phyloP scores from a whole-genome alignment of 768 basidiomycete species.

The Neoboletus subvelutipes region DNA sequence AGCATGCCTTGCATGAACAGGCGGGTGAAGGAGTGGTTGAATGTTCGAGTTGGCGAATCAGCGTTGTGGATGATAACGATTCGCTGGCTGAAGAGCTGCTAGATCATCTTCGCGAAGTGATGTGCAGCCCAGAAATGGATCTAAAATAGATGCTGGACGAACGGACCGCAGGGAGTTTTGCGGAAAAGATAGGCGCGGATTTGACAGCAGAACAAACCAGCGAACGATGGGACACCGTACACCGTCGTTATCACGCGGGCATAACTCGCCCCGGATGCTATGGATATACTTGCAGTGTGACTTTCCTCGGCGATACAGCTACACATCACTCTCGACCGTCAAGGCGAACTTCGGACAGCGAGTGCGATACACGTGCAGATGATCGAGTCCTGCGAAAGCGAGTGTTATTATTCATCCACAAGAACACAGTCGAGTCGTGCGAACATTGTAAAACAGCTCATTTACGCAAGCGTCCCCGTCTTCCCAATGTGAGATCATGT shows the following conservation, averaged over 20 bases:
- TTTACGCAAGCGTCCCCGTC: constrained; percentile 76
- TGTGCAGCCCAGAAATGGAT: constrained; percentile 18
- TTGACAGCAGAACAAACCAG: constrained; percentile 23
- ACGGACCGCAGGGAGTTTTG: constrained; percentile 15
- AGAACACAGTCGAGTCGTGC: constrained; percentile 29
- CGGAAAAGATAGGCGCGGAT: constrained; percentile 6
- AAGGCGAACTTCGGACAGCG: constrained; percentile 49
- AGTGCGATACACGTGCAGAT: constrained; percentile 67
- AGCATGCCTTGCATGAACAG: background rate
- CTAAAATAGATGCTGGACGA: constrained; percentile 21
- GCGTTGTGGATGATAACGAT: constrained; percentile 6
- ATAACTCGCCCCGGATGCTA: constrained; percentile 16
- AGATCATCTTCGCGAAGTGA: constrained; percentile 26
- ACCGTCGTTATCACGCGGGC: constrained; percentile 19
- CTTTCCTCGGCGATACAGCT: constrained; percentile 24
- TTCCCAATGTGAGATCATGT: constrained; percentile 87
- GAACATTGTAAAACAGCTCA: constrained; percentile 77
- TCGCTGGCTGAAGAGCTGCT: constrained; percentile 11
- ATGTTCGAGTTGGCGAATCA: constrained; percentile 12
- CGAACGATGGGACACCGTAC: constrained; percentile 16
- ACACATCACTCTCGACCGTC: constrained; percentile 20
- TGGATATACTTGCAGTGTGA: constrained; percentile 21
- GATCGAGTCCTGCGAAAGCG: constrained; percentile 57
- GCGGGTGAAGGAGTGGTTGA: background rate
- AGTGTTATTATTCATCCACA: constrained; percentile 12